Conservation (phyloP, 1,284 basidiomycete genomes). For the Cutaneotrichosporon spelunceum region DNA sequence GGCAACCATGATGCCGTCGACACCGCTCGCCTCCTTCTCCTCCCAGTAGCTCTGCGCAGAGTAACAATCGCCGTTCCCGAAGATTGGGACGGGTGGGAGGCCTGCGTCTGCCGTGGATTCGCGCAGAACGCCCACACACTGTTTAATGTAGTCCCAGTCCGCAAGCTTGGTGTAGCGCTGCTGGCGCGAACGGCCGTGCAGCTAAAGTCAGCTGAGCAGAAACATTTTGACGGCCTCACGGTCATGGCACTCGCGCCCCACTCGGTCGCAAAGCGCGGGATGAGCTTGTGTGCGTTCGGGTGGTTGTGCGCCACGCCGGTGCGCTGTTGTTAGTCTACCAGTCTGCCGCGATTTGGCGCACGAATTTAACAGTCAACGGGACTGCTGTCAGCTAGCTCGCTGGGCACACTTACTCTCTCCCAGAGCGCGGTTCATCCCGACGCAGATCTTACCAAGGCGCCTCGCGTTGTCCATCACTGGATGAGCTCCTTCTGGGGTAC, state of each 20-base stretch:
- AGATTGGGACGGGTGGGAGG: constrained; percentile 79
- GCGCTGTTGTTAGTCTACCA: constrained; percentile 45
- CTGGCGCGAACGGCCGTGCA: constrained; percentile 88
- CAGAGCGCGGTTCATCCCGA: constrained; percentile 87
- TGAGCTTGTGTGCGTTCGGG: constrained; percentile 86
- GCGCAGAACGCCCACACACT: constrained; percentile 83
- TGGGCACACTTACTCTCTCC: constrained; percentile 62
- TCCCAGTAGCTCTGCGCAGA: constrained; percentile 66
- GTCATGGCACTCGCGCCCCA: constrained; percentile 79
- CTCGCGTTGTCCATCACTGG: constrained; percentile 77
- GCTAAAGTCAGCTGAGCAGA: constrained; percentile 53
- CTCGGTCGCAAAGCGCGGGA: constrained; percentile 75
- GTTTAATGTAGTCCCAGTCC: constrained; percentile 83
- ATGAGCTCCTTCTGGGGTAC: constrained; percentile 11
- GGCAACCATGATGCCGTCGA: constrained; percentile 93
- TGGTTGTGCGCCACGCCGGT: constrained; percentile 84
- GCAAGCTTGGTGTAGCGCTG: constrained; percentile 84
- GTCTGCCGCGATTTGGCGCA: not conserved
- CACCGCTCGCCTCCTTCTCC: constrained; percentile 68
- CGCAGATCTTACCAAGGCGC: constrained; percentile 78
- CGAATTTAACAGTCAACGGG: constrained; percentile 89
- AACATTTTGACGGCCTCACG: constrained; percentile 54
- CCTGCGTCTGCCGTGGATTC: constrained; percentile 69
- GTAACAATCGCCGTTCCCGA: constrained; percentile 93
- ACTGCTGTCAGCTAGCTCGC: constrained; percentile 45